Percentiles rank a stretch among this genome's conserved stretches.
Evolutionary conservation across 768 basidiomycete species (phyloP).

Genomic region (Tulasnella sp.): DNA sequence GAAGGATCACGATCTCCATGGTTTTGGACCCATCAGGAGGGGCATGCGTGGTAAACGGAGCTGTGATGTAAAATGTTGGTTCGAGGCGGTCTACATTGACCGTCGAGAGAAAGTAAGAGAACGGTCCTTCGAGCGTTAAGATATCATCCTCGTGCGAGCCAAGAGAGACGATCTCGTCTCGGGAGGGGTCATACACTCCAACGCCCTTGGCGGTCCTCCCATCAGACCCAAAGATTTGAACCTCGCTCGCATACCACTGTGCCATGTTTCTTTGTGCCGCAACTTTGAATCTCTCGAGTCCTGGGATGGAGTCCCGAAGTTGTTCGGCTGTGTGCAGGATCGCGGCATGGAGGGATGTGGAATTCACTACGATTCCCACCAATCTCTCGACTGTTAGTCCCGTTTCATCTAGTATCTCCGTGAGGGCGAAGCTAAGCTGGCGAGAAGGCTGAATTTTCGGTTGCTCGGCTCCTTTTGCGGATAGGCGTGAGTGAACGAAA

Average conservation of each 20-base stretch:
- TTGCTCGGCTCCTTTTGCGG: neutral
- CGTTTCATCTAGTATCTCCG: constrained; percentile 15
- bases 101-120: constrained; percentile 78
- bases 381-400: constrained; percentile 31
- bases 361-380: constrained; percentile 77
- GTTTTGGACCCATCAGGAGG: constrained; percentile 40
- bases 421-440: constrained; percentile 5
- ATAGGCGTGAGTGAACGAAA: constrained; percentile 41
- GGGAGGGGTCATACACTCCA: constrained; percentile 57
- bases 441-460: neutral
- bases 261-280: constrained; percentile 73
- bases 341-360: constrained; percentile 77
- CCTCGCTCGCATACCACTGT: constrained; percentile 62
- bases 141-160: neutral
- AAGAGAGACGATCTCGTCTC: constrained; percentile 44
- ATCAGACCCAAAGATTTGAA: constrained; percentile 52
- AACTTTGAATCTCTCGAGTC: constrained; percentile 79
- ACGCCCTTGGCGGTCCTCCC: constrained; percentile 37
- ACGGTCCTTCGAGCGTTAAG: constrained; percentile 61
- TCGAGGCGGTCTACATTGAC: constrained; percentile 85
- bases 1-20: constrained; percentile 71
- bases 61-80: constrained; percentile 70
- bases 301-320: constrained; percentile 64
- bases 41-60: constrained; percentile 50
- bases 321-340: constrained; percentile 71